These are phyloP conservation scores for Sonneratia caseolaris DNA, from an alignment of 345 rosid genomes.

Conservation along the genomic window DNA sequence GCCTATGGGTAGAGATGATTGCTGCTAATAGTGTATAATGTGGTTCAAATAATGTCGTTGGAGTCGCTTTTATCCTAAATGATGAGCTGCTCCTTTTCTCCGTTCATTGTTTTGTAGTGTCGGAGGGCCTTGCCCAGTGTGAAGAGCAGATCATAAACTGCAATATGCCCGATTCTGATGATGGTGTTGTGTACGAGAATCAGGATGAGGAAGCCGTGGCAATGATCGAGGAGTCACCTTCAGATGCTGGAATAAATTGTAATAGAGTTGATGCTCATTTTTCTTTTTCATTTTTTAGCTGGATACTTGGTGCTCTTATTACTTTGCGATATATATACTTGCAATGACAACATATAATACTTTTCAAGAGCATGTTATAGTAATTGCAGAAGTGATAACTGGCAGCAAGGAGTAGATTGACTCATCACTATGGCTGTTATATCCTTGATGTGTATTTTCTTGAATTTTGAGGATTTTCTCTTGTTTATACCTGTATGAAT, in stretches of 20 bases:
- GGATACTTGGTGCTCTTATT: not conserved
- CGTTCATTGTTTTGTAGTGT: slow-evolving; percentile 13
- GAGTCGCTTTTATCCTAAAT: not conserved
- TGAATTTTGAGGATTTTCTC: not conserved
- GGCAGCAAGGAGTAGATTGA: not conserved
- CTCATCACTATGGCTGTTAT: not conserved
- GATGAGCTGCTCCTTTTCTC: not conserved
- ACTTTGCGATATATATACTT: not conserved
- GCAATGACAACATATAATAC: not conserved
- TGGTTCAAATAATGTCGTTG: not conserved
- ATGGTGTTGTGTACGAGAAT: slow-evolving; percentile 40
- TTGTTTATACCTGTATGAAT: not conserved
- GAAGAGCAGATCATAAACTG: slow-evolving; percentile 49
- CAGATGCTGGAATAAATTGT: slow-evolving; percentile 20
- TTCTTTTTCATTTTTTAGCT: not conserved
- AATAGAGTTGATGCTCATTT: slow-evolving; percentile 22
- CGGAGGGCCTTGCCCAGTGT: slow-evolving; percentile 26
- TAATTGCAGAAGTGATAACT: not conserved
- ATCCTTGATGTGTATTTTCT: not conserved
- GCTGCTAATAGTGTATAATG: not conserved
- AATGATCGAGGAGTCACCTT: slow-evolving; percentile 44
- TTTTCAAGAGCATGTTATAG: not conserved
- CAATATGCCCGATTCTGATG: slow-evolving; percentile 42
- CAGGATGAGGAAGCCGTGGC: slow-evolving; percentile 51
- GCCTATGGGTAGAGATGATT: not conserved